Percentiles rank a stretch among this genome's conserved stretches.
Evolutionary conservation across 495 filamentous ascomycete genomes (phyloP).

Genomic region (Thermochaetoides thermophila): DNA sequence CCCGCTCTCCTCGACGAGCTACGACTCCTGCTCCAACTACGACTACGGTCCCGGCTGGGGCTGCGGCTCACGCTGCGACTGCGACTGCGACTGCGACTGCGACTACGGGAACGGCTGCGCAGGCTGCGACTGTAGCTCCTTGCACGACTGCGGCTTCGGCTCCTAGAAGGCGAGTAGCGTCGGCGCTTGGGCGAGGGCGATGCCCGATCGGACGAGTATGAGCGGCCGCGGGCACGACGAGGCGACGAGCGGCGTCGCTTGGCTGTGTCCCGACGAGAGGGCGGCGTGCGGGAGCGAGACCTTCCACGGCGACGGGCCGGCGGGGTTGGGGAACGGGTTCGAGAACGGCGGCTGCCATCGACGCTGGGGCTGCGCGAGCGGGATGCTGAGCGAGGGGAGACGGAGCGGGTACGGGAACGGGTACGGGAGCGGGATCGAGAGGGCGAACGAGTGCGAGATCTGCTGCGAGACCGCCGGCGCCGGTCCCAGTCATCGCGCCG

Average conservation of each 20-base stretch:
- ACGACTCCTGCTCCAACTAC: slow-evolving; percentile 7
- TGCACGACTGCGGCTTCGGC: slow-evolving; percentile 31
- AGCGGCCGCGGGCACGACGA: slow-evolving; percentile 13
- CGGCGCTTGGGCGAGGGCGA: slow-evolving; percentile 19
- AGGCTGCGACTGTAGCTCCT: slow-evolving; percentile 18
- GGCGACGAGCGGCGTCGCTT: slow-evolving; percentile 31
- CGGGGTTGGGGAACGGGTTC: slow-evolving; percentile 23
- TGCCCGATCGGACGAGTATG: slow-evolving; percentile 18
- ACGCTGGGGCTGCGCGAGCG: slow-evolving; percentile 19
- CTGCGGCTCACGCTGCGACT: slow-evolving; percentile 4
- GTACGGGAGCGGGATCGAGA: slow-evolving; percentile 15
- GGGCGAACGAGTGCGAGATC: slow-evolving; percentile 16
- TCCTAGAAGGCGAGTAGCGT: slow-evolving; percentile 18
- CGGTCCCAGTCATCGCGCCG: slow-evolving; percentile 18
- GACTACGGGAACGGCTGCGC: no score
- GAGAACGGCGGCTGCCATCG: slow-evolving; percentile 18
- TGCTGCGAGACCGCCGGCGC: slow-evolving; percentile 18
- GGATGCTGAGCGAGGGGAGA: no score
- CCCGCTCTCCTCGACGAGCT: no score
- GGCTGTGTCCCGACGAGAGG: slow-evolving; percentile 17
- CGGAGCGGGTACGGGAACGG: slow-evolving; percentile 21
- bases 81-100: slow-evolving; percentile 5
- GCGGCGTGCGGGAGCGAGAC: slow-evolving; percentile 30
- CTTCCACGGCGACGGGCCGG: slow-evolving; percentile 19
- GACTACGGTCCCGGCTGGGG: slow-evolving; percentile 6